Conservation (phyloP, 1,284 basidiomycete genomes). For the Pisolithus thermaeus region DNA sequence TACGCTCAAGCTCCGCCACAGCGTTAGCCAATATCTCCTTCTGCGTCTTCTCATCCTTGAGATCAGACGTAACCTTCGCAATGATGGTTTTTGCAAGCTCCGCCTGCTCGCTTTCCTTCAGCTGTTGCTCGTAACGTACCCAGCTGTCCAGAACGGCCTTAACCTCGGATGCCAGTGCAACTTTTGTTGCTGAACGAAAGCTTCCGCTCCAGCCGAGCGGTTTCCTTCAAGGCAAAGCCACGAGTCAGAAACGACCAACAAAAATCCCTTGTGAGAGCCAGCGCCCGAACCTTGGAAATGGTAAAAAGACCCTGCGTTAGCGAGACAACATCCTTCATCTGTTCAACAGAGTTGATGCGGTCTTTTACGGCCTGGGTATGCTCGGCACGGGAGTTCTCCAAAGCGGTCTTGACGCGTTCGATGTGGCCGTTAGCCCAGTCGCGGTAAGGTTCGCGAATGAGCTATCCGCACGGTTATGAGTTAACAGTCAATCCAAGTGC, state of each 20-base stretch:
- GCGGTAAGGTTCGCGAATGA: constrained; percentile 74
- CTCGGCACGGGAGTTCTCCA: constrained; percentile 79
- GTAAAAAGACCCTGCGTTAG: constrained; percentile 89
- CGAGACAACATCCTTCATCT: constrained; percentile 92
- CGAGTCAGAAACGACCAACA: background rate
- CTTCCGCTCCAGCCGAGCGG: constrained; percentile 87
- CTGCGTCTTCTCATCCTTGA: constrained; percentile 91
- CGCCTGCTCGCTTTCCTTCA: constrained; percentile 93
- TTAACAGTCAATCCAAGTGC: background rate
- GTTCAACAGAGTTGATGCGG: constrained; percentile 85
- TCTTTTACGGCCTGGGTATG: constrained; percentile 94
- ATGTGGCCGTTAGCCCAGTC: constrained; percentile 92
- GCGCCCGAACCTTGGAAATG: constrained; percentile 72
- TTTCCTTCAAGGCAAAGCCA: constrained; percentile 57
- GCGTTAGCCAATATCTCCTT: constrained; percentile 85
- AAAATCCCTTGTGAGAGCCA: background rate
- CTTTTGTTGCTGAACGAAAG: constrained; percentile 91
- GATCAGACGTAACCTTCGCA: constrained; percentile 75
- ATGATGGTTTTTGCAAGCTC: constrained; percentile 87
- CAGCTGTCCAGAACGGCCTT: constrained; percentile 96
- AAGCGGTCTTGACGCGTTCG: constrained; percentile 75
- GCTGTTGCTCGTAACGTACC: constrained; percentile 96
- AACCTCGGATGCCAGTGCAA: constrained; percentile 82
- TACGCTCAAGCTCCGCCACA: constrained; percentile 89
- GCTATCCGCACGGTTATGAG: constrained; percentile 8